Conservation (phyloP, 1,139 yeast species). For the Blastobotrys raffinosifermentans region DNA sequence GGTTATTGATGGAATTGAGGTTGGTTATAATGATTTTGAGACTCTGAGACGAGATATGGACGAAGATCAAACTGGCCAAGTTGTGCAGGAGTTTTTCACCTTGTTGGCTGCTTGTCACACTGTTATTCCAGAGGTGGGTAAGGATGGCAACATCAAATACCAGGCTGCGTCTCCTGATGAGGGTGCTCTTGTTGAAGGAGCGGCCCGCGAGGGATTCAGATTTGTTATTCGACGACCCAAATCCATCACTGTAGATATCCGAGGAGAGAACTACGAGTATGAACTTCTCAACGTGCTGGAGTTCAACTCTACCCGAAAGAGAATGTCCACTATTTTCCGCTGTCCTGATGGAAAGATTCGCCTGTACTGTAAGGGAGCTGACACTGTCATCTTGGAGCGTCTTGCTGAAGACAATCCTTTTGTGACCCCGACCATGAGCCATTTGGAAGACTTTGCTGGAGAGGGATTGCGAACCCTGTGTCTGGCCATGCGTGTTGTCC, state of each 20-base stretch:
- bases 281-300: conserved; percentile 89
- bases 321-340: conserved; percentile 94
- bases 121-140: conserved; percentile 83
- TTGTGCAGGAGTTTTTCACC: conserved; percentile 77
- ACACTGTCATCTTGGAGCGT: conserved; percentile 88
- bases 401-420: conserved; percentile 70
- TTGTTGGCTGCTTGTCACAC: conserved; percentile 92
- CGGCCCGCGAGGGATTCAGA: conserved; percentile 79
- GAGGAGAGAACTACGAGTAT: conserved; percentile 49
- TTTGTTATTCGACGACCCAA: conserved; percentile 84
- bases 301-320: conserved; percentile 92
- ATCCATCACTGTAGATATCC: conserved; percentile 59
- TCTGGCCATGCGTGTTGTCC: conserved; percentile 76
- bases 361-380: conserved; percentile 95
- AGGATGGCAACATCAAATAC: conserved; percentile 57
- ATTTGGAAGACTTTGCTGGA: conserved; percentile 93
- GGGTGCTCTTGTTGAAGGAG: conserved; percentile 97
- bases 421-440: conserved; percentile 75
- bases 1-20: conserved; percentile 69
- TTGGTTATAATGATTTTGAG: conserved; percentile 72
- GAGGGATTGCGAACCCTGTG: conserved; percentile 94
- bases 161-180: conserved; percentile 99
- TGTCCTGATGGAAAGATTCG: conserved; percentile 92
- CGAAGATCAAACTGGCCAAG: conserved; percentile 44
- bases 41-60: conserved; percentile 51